A percentile compares a stretch with the other conserved stretches of the same genome.
Evolutionary conservation across 176 grass and related monocot genomes (phyloP).

Genomic region (Rhipidocladum racemiflorum): DNA sequence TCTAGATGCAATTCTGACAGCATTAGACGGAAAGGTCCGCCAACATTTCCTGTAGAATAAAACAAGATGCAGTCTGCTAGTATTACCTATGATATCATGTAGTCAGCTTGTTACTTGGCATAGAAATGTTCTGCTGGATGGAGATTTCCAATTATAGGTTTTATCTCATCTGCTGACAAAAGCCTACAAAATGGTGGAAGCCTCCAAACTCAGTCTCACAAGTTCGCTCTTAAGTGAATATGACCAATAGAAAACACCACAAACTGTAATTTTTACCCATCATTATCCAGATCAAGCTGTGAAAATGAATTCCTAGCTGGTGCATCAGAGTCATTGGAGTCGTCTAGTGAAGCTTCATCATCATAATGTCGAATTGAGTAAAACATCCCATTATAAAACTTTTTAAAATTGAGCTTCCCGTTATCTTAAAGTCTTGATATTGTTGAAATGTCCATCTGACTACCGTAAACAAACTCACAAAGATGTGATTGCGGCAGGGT

Average conservation of each 20-base stretch:
- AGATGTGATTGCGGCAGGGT: neutral
- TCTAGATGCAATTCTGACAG: neutral
- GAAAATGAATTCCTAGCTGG: conserved; percentile 83
- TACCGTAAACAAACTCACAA: neutral
- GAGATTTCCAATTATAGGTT: conserved; percentile 65
- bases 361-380: conserved; percentile 74
- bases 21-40: neutral
- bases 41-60: conserved; percentile 13
- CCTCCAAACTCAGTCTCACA: conserved; percentile 13
- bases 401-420: conserved; percentile 80
- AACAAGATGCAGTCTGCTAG: neutral
- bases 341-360: conserved; percentile 54
- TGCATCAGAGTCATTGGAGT: conserved; percentile 55
- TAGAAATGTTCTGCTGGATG: conserved; percentile 80
- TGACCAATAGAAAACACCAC: conserved; percentile 11
- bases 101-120: conserved; percentile 95
- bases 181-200: conserved; percentile 52
- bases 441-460: neutral
- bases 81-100: conserved; percentile 75
- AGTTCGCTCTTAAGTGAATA: conserved; percentile 3
- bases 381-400: conserved; percentile 84
- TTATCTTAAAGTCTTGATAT: conserved; percentile 18
- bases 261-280: conserved; percentile 65
- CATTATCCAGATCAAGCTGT: conserved; percentile 79
- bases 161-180: conserved; percentile 75